Base-by-base conservation (phyloP, 2,329 filamentous ascomycete genomes). In the Anisogramma anomala region DNA sequence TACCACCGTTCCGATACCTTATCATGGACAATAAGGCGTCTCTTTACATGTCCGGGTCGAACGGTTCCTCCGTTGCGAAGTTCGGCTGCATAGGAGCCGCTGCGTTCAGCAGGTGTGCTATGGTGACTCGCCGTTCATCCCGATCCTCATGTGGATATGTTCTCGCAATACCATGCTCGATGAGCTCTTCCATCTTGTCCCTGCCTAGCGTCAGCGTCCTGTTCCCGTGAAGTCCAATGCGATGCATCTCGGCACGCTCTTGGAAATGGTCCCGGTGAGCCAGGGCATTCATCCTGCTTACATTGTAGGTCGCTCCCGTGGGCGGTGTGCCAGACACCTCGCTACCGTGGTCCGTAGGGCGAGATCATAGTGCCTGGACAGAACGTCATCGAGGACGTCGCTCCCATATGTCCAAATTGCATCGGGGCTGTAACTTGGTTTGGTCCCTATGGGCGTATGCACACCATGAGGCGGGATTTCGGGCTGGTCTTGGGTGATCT, bases 271-370 rank as follows among this genome's bases (percentile, higher is more conserved):
- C n/a, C n/a, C n/a, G n/a, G n/a, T n/a, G n/a, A n/a, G n/a, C n/a
- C n/a, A n/a, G n/a, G n/a, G n/a, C n/a, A n/a, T n/a, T n/a, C n/a
- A n/a, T n/a, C n/a, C n/a, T 28, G 9, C 26, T 28, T 14, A 28
- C 7, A 41, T 41, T 3, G 11, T 19, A 0, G 39, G 39, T 10
- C 39, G 20, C 6, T 41, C 39, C 1, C 19, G 7, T 1, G 39
- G 39, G 0, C 26, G 3, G 11, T 26, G 39, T 19, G 39, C 39
- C 23, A 41, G 33, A 30, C 39, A 41, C 39, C 39, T 36, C 5
- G 33, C 26, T 13, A 41, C 19, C 4, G 39, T 36, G 3, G 33
- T 22, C 6, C 26, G 17, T 3, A 41, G 18, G 2, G 22, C 4
- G 2, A 25, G 23, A 7, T 41, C 33, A 26, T 41, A 41, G 8